Evolutionary conservation across 1,284 basidiomycete species (phyloP).

Genomic region (Ustilago lituana): DNA sequence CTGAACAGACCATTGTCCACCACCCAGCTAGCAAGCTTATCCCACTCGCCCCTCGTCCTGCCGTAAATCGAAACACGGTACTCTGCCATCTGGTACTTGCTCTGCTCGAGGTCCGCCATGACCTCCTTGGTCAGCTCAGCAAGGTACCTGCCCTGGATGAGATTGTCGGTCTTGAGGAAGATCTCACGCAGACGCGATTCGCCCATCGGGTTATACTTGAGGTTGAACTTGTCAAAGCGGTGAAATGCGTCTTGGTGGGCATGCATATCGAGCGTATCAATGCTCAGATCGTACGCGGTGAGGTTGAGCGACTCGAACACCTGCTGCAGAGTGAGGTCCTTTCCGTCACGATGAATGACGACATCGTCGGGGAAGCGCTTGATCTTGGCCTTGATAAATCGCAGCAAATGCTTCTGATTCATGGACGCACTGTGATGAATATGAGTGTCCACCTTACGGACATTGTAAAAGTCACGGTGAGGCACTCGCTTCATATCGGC

Average conservation of each 20-base stretch:
- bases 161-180: conserved; percentile 97
- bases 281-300: conserved; percentile 96
- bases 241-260: conserved; percentile 98
- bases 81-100: conserved; percentile 91
- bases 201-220: conserved; percentile 88
- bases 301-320: conserved; percentile 95
- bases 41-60: conserved; percentile 82
- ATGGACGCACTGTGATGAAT: conserved; percentile 98
- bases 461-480: conserved; percentile 94
- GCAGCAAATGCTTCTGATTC: conserved; percentile 99
- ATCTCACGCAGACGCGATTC: conserved; percentile 95
- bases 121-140: conserved; percentile 95
- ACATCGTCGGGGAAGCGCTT: conserved; percentile 84
- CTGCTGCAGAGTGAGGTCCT: conserved; percentile 86
- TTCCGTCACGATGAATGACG: conserved; percentile 93
- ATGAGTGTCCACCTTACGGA: conserved; percentile 96
- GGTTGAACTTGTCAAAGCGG: conserved; percentile 79
- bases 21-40: conserved; percentile 97
- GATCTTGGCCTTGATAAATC: conserved; percentile 99
- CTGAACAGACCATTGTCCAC: conserved; percentile 91
- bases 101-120: conserved; percentile 94
- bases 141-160: conserved; percentile 79
- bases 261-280: conserved; percentile 99
- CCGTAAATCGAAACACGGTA: conserved; percentile 98
- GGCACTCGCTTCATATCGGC: conserved; percentile 88